These are phyloP conservation scores for Neurospora pannonica DNA, from an alignment of 495 filamentous ascomycete species.

Conservation along the genomic window DNA sequence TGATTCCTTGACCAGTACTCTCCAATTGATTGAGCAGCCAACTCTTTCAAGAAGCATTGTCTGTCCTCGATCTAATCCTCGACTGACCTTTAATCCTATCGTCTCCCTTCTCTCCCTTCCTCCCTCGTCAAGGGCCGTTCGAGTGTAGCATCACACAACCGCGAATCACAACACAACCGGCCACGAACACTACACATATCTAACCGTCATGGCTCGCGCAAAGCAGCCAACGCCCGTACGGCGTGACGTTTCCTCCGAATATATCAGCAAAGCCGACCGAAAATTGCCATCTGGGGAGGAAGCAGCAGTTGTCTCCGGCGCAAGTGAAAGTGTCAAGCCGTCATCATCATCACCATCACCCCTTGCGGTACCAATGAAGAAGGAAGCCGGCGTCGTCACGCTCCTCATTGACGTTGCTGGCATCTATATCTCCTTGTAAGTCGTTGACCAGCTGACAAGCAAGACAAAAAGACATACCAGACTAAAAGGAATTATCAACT, in stretches of 20 bases:
- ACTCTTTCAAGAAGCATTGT: background rate
- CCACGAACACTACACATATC: background rate
- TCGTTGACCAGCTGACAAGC: too few species aligned
- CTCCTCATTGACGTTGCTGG: constrained; percentile 81
- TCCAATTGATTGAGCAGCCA: background rate
- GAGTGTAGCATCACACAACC: background rate
- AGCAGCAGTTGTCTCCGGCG: background rate
- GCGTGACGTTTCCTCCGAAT: constrained; percentile 56
- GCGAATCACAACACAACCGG: background rate
- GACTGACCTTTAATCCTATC: background rate
- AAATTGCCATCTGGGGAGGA: constrained; percentile 13
- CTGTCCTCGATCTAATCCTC: background rate
- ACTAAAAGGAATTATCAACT: constrained; percentile 1
- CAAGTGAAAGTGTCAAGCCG: background rate
- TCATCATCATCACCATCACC: background rate
- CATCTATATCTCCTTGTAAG: constrained; percentile 94
- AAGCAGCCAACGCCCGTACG: constrained; percentile 61
- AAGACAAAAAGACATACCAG: too few species aligned
- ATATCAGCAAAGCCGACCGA: constrained; percentile 32
- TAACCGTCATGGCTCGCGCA: constrained; percentile 53
- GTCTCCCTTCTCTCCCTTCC: background rate
- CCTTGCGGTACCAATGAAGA: constrained; percentile 16
- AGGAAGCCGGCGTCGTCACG: constrained; percentile 52
- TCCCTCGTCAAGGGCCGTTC: background rate
- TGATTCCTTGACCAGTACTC: background rate